A percentile compares a stretch with the other conserved stretches of the same genome.
phyloP scores from a whole-genome alignment of 2,329 filamentous ascomycete species.

The Hortaea sp. region DNA sequence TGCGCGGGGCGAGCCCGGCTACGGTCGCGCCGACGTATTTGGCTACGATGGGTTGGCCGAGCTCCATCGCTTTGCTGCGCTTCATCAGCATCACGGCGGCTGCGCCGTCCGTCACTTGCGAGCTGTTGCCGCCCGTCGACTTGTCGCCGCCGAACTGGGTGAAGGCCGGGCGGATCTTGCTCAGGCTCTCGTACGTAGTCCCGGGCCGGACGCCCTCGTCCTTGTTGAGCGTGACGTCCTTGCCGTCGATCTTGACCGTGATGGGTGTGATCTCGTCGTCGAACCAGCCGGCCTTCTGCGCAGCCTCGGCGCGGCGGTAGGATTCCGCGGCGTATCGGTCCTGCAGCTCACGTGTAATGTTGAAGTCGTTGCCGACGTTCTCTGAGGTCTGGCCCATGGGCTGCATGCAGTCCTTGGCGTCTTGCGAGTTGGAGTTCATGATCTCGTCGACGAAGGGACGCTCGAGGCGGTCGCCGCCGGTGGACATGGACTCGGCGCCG shows the following conservation, averaged over 20 bases:
- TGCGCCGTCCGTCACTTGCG: constrained; percentile 88
- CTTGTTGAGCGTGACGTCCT: constrained; percentile 66
- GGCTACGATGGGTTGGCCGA: constrained; percentile 83
- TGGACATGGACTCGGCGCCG: constrained; percentile 82
- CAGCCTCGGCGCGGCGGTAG: constrained; percentile 75
- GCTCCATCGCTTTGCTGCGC: constrained; percentile 74
- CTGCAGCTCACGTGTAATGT: constrained; percentile 67
- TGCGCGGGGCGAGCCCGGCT: constrained; percentile 77
- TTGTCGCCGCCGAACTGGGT: constrained; percentile 78
- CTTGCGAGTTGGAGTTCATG: constrained; percentile 53
- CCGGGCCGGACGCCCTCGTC: constrained; percentile 89
- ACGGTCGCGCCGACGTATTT: constrained; percentile 92
- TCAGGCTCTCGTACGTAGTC: constrained; percentile 71
- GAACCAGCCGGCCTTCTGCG: constrained; percentile 84
- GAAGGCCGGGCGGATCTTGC: constrained; percentile 85
- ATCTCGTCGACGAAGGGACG: constrained; percentile 70
- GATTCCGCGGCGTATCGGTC: constrained; percentile 81
- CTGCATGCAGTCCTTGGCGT: constrained; percentile 77
- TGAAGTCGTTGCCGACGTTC: constrained; percentile 87
- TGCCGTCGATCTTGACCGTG: constrained; percentile 62
- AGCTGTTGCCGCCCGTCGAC: constrained; percentile 88
- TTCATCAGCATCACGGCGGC: constrained; percentile 90
- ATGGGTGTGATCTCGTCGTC: constrained; percentile 93
- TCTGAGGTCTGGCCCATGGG: constrained; percentile 98
- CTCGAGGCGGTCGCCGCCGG: constrained; percentile 58